These are phyloP conservation scores for Phytopythium oedochilum DNA, from an alignment of 352 stramenopile genomes.

Conservation along the genomic window DNA sequence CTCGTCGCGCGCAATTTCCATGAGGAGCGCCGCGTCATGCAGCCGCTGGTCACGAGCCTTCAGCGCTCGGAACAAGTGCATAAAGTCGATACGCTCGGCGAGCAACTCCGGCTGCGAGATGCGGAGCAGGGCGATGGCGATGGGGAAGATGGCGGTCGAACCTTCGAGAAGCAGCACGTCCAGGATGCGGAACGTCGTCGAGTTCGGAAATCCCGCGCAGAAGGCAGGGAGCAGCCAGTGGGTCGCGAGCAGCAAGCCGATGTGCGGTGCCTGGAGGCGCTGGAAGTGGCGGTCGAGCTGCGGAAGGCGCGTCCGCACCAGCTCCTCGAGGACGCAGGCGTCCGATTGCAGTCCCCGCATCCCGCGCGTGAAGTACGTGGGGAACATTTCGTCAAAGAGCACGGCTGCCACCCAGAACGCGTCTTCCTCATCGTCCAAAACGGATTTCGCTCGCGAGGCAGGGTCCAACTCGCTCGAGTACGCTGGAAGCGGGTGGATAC, in stretches of 20 bases:
- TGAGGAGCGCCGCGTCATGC: slow-evolving; percentile 47
- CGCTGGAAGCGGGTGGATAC: background rate
- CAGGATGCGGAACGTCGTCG: slow-evolving; percentile 57
- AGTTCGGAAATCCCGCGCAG: slow-evolving; percentile 58
- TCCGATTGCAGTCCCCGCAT: slow-evolving; percentile 63
- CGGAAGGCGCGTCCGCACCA: slow-evolving; percentile 39
- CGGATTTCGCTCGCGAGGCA: background rate
- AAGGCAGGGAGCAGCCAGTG: slow-evolving; percentile 67
- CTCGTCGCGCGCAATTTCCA: slow-evolving; percentile 55
- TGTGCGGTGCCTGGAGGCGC: slow-evolving; percentile 40
- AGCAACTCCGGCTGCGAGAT: slow-evolving; percentile 52
- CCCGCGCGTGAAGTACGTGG: slow-evolving; percentile 53
- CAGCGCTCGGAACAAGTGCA: slow-evolving; percentile 59
- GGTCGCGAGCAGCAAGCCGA: slow-evolving; percentile 55
- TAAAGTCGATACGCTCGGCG: slow-evolving; percentile 52
- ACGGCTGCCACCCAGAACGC: slow-evolving; percentile 58
- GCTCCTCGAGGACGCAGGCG: slow-evolving; percentile 42
- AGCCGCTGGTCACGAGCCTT: slow-evolving; percentile 56
- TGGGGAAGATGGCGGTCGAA: slow-evolving; percentile 42
- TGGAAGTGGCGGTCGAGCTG: slow-evolving; percentile 59
- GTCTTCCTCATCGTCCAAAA: slow-evolving; percentile 28
- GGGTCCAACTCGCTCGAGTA: background rate
- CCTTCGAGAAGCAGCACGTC: slow-evolving; percentile 58
- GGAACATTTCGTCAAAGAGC: slow-evolving; percentile 57
- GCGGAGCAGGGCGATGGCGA: slow-evolving; percentile 50